Base-by-base conservation (phyloP, 1,139 yeast genomes). In the Kurtzmaniella quercitrusa region DNA sequence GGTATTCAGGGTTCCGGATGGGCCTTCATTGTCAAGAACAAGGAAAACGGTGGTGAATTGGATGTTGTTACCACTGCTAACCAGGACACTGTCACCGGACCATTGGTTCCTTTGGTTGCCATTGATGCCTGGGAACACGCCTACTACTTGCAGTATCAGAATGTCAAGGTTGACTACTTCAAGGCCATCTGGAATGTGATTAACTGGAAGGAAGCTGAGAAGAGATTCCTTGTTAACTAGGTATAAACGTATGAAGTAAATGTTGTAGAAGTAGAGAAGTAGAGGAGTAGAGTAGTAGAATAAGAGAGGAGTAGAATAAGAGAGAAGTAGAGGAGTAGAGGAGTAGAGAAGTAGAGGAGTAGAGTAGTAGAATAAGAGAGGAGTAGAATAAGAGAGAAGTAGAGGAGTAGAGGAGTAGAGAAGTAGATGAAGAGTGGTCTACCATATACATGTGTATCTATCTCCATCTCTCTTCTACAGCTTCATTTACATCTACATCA, bases 121-220 rank as follows among this genome's bases (percentile, higher is more conserved):
- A 68, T 73, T 55, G 78, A 73, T 56, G 75, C 76, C 42, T 73
- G 78, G 77, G 77, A 73, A 55, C 78, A 73, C 51, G 77, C 77
- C 45, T 73, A 72, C 59, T 73, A 73, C 59, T 66, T 72, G 53
- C 77, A 73, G 50, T 72, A 73, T 57, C 75, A 70, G 54, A 73
- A 72, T 50, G 74, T 69, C 48, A 72, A 73, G 60, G 70, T 64
- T 29, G 73, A 69, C 52, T 72, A 73, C 57, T 69, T 73, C 58
- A 66, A 71, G 55, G 75, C 76, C 46, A 70, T 73, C 52, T 71
- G 75, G 75, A 65, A 72, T 47, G 77, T 72, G 36, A 66, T 73
- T 53, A 72, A 68, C 63, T 73, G 78, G 78, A 58, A 63, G 45
- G 75, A 67, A 52, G 77, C 77, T 43, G 74, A 66, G 57, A 61